Evolutionary conservation across 176 grass and related monocot species (phyloP).

Genomic region (Oryza officinalis): DNA sequence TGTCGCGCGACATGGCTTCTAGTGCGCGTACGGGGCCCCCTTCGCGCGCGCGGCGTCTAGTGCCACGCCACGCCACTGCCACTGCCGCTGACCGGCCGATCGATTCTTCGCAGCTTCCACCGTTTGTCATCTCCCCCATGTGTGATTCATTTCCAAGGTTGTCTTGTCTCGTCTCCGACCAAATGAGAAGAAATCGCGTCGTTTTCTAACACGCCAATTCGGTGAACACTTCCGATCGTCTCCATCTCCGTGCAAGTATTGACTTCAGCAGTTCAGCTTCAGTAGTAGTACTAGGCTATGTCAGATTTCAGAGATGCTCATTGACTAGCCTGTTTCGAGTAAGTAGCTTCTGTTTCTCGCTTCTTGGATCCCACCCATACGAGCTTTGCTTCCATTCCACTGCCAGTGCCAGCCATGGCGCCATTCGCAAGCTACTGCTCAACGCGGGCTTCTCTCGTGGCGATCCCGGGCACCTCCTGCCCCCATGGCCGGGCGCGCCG

Average conservation of each 20-base stretch:
- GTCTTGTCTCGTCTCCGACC: neutral
- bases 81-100: too few relatives aligned
- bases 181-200: neutral
- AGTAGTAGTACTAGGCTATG: too few relatives aligned
- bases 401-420: neutral
- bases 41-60: neutral
- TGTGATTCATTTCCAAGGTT: neutral
- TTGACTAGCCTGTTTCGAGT: neutral
- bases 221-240: neutral
- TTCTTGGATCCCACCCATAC: neutral
- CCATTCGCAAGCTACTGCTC: slow-evolving; percentile 30
- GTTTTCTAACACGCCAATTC: neutral
- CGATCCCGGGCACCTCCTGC: neutral
- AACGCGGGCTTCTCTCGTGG: neutral
- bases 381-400: neutral
- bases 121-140: neutral
- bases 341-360: neutral
- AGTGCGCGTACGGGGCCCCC: neutral
- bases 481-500: neutral
- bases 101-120: neutral
- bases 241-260: neutral
- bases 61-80: neutral
- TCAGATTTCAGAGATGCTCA: neutral
- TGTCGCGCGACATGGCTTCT: neutral
- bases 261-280: neutral